Base-by-base conservation (phyloP, 2,329 filamentous ascomycete species). In the Trichoderma arundinaceum region DNA sequence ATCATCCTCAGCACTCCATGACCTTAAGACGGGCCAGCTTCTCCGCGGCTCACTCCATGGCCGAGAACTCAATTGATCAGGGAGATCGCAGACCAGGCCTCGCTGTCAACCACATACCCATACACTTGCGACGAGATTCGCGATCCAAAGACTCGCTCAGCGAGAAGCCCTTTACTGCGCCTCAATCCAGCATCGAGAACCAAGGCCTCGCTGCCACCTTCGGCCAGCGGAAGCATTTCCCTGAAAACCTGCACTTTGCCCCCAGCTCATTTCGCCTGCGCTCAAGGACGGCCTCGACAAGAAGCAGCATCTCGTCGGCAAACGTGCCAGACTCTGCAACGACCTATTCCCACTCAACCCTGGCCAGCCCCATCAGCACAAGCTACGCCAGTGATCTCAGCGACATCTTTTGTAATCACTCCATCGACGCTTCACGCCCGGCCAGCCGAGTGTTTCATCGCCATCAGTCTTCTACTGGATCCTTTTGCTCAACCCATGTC, bases 251-350 rank as follows among this genome's bases (percentile, higher is more conserved):
- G 7, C 72, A 75, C 38, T 73, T 77, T 41, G 62, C 67, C 1
- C 72, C 73, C 0, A 67, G 68, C 41, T 68, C 70, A 1, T 72
- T 74, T 48, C 74, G 74, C 38, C 71, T 75, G 28, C 74, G 77
- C 12, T 79, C 77, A 1, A 75, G 76, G 0, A 79, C 77, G 0
- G 74, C 74, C 8, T 79, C 77, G 2, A 78, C 78, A 0, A 74
- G 77, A 68, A 79, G 77, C 68, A 78, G 76, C 54, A 71, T 78
- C 51, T 77, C 74, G 7, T 79, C 77, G 1, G 76, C 75, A 4
- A 74, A 77, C 43, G 65, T 78, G 2, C 76, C 76, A 0, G 78
- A 80, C 65, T 79, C 78, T 5, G 78, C 77, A 4, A 80, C 78
- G 1, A 76, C 75, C 0, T 77, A 73, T 44, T 80, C 78, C 1